phyloP scores from a whole-genome alignment of 2,329 filamentous ascomycete genomes.

The Fusarium torulosum region DNA sequence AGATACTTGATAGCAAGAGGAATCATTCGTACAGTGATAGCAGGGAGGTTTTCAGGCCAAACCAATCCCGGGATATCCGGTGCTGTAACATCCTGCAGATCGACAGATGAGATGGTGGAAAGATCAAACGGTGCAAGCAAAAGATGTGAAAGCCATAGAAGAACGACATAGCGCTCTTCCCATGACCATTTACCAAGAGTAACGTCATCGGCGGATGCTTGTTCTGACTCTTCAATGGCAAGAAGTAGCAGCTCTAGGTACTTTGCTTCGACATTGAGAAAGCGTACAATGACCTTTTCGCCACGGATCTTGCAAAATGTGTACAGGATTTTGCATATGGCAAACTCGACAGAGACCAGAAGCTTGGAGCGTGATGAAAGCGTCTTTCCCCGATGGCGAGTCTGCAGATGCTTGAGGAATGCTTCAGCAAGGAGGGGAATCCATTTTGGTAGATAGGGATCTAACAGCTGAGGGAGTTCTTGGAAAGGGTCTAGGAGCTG shows the following conservation, averaged over 20 bases:
- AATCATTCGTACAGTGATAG: constrained; percentile 77
- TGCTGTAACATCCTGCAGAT: constrained; percentile 61
- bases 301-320: constrained; percentile 94
- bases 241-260: constrained; percentile 84
- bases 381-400: constrained; percentile 57
- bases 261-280: constrained; percentile 89
- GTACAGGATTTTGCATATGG: constrained; percentile 85
- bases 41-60: constrained; percentile 73
- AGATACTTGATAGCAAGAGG: constrained; percentile 79
- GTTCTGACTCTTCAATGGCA: constrained; percentile 74
- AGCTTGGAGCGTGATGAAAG: constrained; percentile 54
- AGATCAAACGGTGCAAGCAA: constrained; percentile 91
- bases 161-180: constrained; percentile 89
- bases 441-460: constrained; percentile 82
- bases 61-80: constrained; percentile 62
- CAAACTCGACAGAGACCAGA: constrained; percentile 71
- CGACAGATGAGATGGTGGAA: constrained; percentile 79
- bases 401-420: constrained; percentile 76
- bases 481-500: constrained; percentile 87
- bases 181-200: constrained; percentile 68
- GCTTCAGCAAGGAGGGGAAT: constrained; percentile 80
- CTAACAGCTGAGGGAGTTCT: constrained; percentile 93
- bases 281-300: constrained; percentile 90
- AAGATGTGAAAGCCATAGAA: constrained; percentile 89
- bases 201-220: constrained; percentile 36